These are phyloP conservation scores for Aegilops bicornis DNA, from an alignment of 176 grass and related monocot species.

Conservation along the genomic window DNA sequence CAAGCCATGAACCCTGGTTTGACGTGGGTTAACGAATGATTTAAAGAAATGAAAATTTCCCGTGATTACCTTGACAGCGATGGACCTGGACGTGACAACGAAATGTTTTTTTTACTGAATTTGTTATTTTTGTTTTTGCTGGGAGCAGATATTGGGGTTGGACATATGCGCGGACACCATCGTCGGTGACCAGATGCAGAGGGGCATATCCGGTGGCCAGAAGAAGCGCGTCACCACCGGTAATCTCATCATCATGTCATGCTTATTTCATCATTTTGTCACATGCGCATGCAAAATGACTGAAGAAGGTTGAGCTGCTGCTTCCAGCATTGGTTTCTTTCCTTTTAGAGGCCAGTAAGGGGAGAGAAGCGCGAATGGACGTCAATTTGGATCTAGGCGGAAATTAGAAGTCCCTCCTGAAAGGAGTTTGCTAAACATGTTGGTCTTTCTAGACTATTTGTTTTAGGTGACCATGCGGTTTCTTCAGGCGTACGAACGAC, in stretches of 20 bases:
- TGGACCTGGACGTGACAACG: neutral
- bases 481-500: neutral
- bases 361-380: neutral
- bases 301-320: neutral
- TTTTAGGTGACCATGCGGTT: neutral
- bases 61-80: neutral
- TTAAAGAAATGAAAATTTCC: neutral
- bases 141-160: conserved; percentile 81
- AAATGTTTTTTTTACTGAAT: conserved; percentile 15
- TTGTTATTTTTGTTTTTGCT: neutral
- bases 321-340: neutral
- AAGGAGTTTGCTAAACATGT: neutral
- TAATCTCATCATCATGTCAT: conserved; percentile 10
- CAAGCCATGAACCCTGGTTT: neutral
- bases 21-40: neutral
- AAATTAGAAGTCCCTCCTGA: neutral
- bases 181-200: conserved; percentile 93
- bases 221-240: conserved; percentile 98
- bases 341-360: neutral
- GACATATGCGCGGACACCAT: conserved; percentile 96
- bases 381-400: neutral
- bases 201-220: conserved; percentile 94
- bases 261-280: conserved; percentile 16
- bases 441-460: conserved; percentile 10
- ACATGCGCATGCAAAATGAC: neutral